Evolutionary conservation across 371 early-diverging fungal species (phyloP).

Genomic region (Conidiobolus incongruus): DNA sequence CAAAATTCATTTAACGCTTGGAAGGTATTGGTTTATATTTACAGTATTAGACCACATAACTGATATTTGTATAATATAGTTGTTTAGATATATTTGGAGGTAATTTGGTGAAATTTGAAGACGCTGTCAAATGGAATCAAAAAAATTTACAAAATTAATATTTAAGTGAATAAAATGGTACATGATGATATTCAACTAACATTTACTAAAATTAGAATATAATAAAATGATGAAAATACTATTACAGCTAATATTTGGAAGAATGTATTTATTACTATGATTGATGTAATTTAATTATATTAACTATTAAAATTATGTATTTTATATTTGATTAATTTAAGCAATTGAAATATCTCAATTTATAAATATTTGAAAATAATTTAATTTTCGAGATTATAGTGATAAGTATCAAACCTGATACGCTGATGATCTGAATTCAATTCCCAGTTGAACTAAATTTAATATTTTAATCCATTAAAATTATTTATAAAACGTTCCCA

Average conservation of each 20-base stretch:
- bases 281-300: too few relatives aligned
- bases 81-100: slow-evolving; percentile 97
- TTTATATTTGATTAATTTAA: too few relatives aligned
- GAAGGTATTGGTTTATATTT: slow-evolving; percentile 26
- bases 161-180: background rate
- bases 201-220: background rate
- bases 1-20: slow-evolving; percentile 80
- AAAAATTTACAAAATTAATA: background rate
- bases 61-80: slow-evolving; percentile 14
- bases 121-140: slow-evolving; percentile 45
- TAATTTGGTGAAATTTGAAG: slow-evolving; percentile 46
- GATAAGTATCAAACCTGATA: too few relatives aligned
- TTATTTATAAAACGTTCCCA: too few relatives aligned
- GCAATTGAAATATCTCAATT: too few relatives aligned
- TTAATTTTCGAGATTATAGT: too few relatives aligned
- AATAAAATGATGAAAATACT: background rate
- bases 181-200: background rate
- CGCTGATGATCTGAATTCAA: too few relatives aligned
- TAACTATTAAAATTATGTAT: too few relatives aligned
- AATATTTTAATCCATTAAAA: too few relatives aligned
- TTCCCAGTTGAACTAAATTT: too few relatives aligned
- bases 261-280: too few relatives aligned
- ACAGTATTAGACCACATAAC: background rate
- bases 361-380: too few relatives aligned
- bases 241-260: background rate